Base-by-base conservation (phyloP, 805 yeast species). In the Hagleromyces aurorensis region DNA sequence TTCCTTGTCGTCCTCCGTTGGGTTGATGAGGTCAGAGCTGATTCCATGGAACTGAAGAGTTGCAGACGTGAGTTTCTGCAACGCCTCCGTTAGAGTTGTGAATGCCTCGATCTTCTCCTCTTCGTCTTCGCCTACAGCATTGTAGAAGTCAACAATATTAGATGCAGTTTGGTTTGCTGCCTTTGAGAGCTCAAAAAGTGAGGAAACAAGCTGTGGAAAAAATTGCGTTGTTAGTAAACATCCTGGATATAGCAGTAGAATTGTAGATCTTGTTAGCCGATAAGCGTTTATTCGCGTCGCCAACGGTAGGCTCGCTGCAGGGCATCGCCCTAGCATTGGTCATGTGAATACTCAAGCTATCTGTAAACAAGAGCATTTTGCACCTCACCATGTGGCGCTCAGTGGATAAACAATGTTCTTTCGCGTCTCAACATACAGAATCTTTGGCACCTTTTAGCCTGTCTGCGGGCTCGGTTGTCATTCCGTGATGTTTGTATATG, bases 131-230 rank as follows among this genome's bases (percentile, higher is more conserved):
- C 69, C 69, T 7, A 55, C 57, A 18, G 70, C 63, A 49, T 78
- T 75, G 66, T 78, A 77, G 60, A 81, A 81, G 49, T 77, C 77
- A 36, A 83, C 72, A 19, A 87, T 73, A 14, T 93, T 89, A 18
- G 75, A 59, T 16, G 94, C 84, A 30, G 89, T 84, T 34, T 80
- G 87, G 40, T 71, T 74, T 20, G 95, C 89, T n/a, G 93, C 85
- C 50, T 77, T 83, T 24, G 91, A 75, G 32, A 86, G 70, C 52
- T 81, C 87, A 48, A 78, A 80, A 37, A 86, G 69, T 1, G 94
- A 74, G 22, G 91, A 71, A 34, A 86, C 86, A 20, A 80, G 70
- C 77, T 74, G 29, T 11, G 25, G 13, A 30, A 15, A 25, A 25
- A 14, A 9, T 7, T 10, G 17, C 13, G 19, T 19, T 37, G 43